Evolutionary conservation across 2,329 filamentous ascomycete species (phyloP), one percentile per base, ranked within the genome.

Genomic region (Pseudonectria foliicola): DNA sequence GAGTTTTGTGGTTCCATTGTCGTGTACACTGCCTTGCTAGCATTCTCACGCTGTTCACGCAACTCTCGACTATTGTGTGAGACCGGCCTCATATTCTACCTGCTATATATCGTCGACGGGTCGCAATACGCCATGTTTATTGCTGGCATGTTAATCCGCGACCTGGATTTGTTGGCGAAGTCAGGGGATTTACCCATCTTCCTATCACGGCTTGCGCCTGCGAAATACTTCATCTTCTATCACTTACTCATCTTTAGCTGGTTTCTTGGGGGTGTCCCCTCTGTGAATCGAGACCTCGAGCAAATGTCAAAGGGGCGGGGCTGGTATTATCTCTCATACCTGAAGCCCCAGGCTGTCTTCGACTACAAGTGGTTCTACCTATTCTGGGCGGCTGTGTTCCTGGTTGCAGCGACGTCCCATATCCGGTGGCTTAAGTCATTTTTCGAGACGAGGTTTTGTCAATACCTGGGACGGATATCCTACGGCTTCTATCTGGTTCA

Each of bases 291-390:
- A 3, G 62, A 74, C n/a, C 44, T 77, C 3, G 50, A 66, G 4
- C 54, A 69, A 6, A 56, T 84, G 2, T 58, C 63, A 15, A 63
- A 64, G 15, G 76, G 70, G 12, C 69, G 73, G 0, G 77, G 79
- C 3, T 82, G 77, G 77, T 67, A 70, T 42, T 75, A 66, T 43
- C 57, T 80, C 11, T 75, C 76, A 1, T 68, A 66, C 39, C 61
- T 84, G 37, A 81, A 80, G 40, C 77, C 79, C 0, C 76, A 82
- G 49, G 78, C 78, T 2, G 73, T 79, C 10, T 80, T 67, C 45
- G 75, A 82, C 51, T 70, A 68, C 50, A 82, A 82, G 55, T 82
- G 77, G 77, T 82, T 82, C 57, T 82, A 70, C 51, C 66, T 82
- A 3, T 79, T 79, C 52, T 75, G 69, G 62, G 77, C 76, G 1